Percentiles rank a stretch among this genome's conserved stretches.
These are phyloP conservation scores for Mycena polygramma DNA, from an alignment of 768 basidiomycete species.

Conservation along the genomic window DNA sequence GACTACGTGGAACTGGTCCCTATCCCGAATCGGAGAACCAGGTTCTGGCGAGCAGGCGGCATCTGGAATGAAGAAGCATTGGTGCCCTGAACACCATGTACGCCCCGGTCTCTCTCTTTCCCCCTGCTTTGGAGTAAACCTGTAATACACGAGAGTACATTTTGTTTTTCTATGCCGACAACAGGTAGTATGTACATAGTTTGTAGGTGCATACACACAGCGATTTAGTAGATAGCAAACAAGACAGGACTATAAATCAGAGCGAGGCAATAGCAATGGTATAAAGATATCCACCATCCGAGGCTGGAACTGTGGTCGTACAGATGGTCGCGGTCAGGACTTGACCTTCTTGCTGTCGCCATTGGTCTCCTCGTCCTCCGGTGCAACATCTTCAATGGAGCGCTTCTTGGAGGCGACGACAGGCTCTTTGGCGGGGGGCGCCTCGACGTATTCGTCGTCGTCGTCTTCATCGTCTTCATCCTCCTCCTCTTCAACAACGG, in stretches of 20 bases:
- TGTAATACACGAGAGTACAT: constrained; percentile 29
- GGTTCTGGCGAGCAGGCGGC: constrained; percentile 59
- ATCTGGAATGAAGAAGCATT: constrained; percentile 73
- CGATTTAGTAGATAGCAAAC: constrained; percentile 5
- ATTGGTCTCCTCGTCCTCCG: constrained; percentile 45
- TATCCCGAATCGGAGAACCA: constrained; percentile 69
- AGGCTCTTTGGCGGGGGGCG: constrained; percentile 17
- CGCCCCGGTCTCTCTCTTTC: background rate
- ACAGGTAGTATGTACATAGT: constrained; percentile 3
- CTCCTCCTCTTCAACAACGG: constrained; percentile 37
- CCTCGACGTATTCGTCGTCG: constrained; percentile 43
- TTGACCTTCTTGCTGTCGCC: constrained; percentile 57
- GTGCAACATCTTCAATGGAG: constrained; percentile 48
- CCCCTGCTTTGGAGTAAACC: background rate
- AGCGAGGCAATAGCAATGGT: constrained; percentile 31
- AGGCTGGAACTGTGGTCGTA: constrained; percentile 13
- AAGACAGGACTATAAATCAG: constrained; percentile 24
- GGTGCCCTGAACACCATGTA: constrained; percentile 63
- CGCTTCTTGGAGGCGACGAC: constrained; percentile 50
- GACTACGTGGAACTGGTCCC: constrained; percentile 76
- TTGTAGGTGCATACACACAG: constrained; percentile 29
- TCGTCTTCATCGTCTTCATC: constrained; percentile 50
- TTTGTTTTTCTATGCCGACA: constrained; percentile 34
- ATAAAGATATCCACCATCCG: constrained; percentile 38
- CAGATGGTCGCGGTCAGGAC: constrained; percentile 44